Evolutionary conservation across 2,329 filamentous ascomycete genomes (phyloP).

Genomic region (Graphilbum sp.): DNA sequence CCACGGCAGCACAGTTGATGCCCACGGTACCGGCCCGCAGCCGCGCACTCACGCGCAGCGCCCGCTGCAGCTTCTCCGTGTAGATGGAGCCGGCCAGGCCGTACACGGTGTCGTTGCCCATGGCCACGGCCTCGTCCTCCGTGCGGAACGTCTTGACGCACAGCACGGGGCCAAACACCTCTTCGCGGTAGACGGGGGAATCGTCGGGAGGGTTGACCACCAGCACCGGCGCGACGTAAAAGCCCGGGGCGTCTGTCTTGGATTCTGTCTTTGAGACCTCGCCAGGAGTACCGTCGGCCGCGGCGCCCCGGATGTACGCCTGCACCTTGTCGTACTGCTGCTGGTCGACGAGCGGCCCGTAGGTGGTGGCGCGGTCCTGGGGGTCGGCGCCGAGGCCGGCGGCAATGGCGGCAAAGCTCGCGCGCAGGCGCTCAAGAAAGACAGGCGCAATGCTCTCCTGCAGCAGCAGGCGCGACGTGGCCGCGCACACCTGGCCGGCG

Average conservation of each 20-base stretch:
- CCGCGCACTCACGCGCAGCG: conserved; percentile 26
- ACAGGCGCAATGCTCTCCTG: conserved; percentile 38
- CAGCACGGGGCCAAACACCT: conserved; percentile 44
- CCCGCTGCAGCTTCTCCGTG: conserved; percentile 32
- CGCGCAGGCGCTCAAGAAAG: no score
- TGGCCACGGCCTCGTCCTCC: conserved; percentile 30
- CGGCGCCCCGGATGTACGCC: no score
- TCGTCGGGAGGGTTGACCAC: conserved; percentile 7
- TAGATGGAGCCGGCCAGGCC: conserved; percentile 39
- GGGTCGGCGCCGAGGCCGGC: no score
- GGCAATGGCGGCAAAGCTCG: no score
- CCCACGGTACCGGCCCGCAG: conserved; percentile 38
- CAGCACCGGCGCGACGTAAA: conserved; percentile 9
- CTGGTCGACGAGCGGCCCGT: no score
- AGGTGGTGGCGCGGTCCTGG: no score
- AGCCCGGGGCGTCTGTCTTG: no score
- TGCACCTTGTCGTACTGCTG: no score
- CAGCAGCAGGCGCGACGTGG: conserved; percentile 54
- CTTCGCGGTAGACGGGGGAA: conserved; percentile 25
- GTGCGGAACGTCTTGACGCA: conserved; percentile 33
- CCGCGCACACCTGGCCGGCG: conserved; percentile 58
- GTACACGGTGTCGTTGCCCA: conserved; percentile 37
- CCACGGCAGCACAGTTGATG: conserved; percentile 19
- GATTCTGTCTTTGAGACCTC: no score
- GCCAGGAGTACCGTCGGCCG: no score